Evolutionary conservation across 495 filamentous ascomycete genomes (phyloP).

Genomic region (Penicillium mononematosum): DNA sequence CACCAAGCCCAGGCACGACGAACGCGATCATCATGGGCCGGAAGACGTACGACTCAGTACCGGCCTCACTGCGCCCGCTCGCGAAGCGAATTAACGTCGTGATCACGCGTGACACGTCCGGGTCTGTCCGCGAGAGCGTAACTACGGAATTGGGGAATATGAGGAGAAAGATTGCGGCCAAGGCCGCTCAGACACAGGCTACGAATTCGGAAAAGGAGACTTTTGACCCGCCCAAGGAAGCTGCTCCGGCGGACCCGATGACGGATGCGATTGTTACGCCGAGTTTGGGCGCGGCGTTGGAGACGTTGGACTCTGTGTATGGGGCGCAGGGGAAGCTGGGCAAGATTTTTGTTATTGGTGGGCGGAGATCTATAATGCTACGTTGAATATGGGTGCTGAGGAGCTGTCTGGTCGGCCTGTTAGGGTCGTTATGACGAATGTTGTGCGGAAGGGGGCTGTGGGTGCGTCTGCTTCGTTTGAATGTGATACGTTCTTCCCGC

Average conservation of each 20-base stretch:
- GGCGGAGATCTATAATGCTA: conserved; percentile 73
- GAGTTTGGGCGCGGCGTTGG: conserved; percentile 59
- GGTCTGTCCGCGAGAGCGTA: conserved; percentile 29
- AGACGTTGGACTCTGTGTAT: conserved; percentile 30
- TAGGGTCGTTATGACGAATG: conserved; percentile 48
- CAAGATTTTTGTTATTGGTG: conserved; percentile 83
- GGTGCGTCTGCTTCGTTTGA: conserved; percentile 63
- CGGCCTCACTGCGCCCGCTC: conserved; percentile 71
- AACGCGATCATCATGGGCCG: conserved; percentile 97
- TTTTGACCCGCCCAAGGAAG: conserved; percentile 13
- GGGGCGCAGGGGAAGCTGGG: conserved; percentile 28
- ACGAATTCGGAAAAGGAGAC: conserved; percentile 16
- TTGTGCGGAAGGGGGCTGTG: conserved; percentile 35
- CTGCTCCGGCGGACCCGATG: conserved; percentile 17
- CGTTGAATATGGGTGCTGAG: conserved; percentile 46
- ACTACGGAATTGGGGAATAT: conserved; percentile 21
- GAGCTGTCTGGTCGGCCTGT: conserved; percentile 26
- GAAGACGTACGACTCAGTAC: conserved; percentile 91
- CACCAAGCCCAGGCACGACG: conserved; percentile 30
- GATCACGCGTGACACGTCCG: conserved; percentile 53
- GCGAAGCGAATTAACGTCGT: conserved; percentile 76
- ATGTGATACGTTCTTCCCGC: conserved; percentile 85
- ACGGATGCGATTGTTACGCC: conserved; percentile 39
- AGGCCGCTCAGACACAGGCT: conserved; percentile 13
- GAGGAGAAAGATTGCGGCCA: conserved; percentile 23